Conservation (phyloP, 331 rosid species). For the Cydonia oblonga region DNA sequence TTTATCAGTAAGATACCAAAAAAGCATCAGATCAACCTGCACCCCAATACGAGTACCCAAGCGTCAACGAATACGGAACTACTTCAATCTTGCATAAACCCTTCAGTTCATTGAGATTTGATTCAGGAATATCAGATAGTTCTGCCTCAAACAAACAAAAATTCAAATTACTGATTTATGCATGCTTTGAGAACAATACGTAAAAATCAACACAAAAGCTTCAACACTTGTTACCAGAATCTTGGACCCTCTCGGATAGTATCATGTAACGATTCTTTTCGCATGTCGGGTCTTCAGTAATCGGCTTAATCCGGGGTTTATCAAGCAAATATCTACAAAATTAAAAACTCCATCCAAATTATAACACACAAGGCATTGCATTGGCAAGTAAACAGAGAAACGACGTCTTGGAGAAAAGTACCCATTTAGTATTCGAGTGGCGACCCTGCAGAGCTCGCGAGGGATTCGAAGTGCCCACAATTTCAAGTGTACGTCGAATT, state of each 20-base stretch:
- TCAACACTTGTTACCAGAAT: conserved; percentile 29
- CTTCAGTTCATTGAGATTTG: conserved; percentile 53
- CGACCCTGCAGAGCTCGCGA: conserved; percentile 67
- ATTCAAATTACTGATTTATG: neutral
- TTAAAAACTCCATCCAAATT: neutral
- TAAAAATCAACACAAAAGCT: neutral
- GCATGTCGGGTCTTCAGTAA: conserved; percentile 66
- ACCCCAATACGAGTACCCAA: conserved; percentile 88
- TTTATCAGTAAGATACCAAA: neutral
- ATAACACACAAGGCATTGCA: neutral
- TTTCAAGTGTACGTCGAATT: conserved; percentile 49
- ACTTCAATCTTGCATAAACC: conserved; percentile 60
- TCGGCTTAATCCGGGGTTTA: conserved; percentile 75
- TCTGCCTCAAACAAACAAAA: conserved; percentile 31
- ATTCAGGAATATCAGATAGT: conserved; percentile 55
- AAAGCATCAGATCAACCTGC: conserved; percentile 46
- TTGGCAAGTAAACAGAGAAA: neutral
- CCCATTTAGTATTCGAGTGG: conserved; percentile 71
- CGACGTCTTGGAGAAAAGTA: conserved; percentile 1
- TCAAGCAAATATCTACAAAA: conserved; percentile 66
- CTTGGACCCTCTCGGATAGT: conserved; percentile 53
- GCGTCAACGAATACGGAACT: conserved; percentile 60
- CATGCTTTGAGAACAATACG: neutral
- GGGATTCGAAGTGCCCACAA: conserved; percentile 86
- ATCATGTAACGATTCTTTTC: conserved; percentile 59